These are phyloP conservation scores for Fimicolochytrium jonesii DNA, from an alignment of 192 early-diverging fungal species.

Conservation along the genomic window DNA sequence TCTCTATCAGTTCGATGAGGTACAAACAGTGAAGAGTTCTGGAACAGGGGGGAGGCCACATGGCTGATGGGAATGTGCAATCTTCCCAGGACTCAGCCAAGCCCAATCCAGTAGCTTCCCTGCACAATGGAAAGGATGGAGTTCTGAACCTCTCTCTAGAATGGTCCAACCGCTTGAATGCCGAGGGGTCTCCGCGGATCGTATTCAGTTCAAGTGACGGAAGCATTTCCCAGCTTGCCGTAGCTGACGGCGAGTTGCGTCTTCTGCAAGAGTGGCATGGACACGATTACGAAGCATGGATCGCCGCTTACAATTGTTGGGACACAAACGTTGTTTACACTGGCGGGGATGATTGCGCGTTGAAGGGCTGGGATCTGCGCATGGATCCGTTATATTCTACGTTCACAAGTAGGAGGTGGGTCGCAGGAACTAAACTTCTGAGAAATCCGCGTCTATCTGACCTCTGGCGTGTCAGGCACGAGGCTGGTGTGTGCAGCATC, in stretches of 20 bases:
- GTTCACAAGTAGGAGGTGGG: constrained; percentile 60
- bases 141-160: constrained; percentile 83
- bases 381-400: constrained; percentile 44
- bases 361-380: constrained; percentile 88
- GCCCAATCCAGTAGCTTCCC: neutral
- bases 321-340: constrained; percentile 67
- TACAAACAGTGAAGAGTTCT: neutral
- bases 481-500: constrained; percentile 89
- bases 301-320: constrained; percentile 84
- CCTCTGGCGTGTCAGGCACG: constrained; percentile 54
- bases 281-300: constrained; percentile 93
- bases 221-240: constrained; percentile 45
- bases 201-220: constrained; percentile 80
- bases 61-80: too few relatives aligned
- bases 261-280: constrained; percentile 61
- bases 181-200: constrained; percentile 28
- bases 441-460: too few relatives aligned
- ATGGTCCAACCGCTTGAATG: constrained; percentile 66
- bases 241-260: constrained; percentile 37
- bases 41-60: too few relatives aligned
- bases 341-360: constrained; percentile 80
- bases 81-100: too few relatives aligned
- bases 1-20: constrained; percentile 17
- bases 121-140: constrained; percentile 17
- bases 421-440: too few relatives aligned